Evolutionary conservation across 1,284 basidiomycete species (phyloP), one percentile per base, ranked within the genome.

Genomic region (Sanghuangporus weigelae): DNA sequence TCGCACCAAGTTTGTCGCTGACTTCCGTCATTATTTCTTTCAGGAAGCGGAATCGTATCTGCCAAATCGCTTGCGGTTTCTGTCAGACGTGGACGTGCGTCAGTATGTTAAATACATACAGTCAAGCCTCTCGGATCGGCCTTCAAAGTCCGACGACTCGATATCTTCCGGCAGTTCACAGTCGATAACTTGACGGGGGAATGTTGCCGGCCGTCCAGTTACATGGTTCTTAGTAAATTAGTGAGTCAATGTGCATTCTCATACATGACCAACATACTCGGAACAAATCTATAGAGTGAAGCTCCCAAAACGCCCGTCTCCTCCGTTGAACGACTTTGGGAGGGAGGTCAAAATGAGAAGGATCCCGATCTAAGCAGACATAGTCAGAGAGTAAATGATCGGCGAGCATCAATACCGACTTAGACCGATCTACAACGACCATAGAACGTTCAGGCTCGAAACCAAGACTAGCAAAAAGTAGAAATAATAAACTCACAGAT

Each of bases 401-500:
- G 26, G 26, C 26, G 14, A 40, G 14, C 14, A 12, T 7, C 1
- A 46, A 46, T 26, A 61, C 63, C 35, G 19, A 64, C 63, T 60
- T 31, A 64, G 42, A 40, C 63, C 63, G 39, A 64, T 61, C 63
- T 64, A 49, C 26, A 26, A 35, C 31, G 14, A n/a, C 19, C 19
- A 35, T 21, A 16, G 36, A 35, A 56, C 14, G 31, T 21, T 23
- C 26, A 31, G 26, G 3, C 26, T 31, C 26, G n/a, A 31, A 2
- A 4, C 3, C 21, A 19, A 14, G 12, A 12, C 39, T 31, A n/a
- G 23, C 3, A 8, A 19, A 35, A 5, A 19, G 1, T 16, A 59
- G 35, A 49, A 1, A 36, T 44, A 11, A 42, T 10, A 11, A 39
- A 70, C 72, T 59, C 56, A 73, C 72, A 54, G 68, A 70, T 49